Conservation (phyloP, 257 asterid genomes). For the Jasminum sambac region DNA sequence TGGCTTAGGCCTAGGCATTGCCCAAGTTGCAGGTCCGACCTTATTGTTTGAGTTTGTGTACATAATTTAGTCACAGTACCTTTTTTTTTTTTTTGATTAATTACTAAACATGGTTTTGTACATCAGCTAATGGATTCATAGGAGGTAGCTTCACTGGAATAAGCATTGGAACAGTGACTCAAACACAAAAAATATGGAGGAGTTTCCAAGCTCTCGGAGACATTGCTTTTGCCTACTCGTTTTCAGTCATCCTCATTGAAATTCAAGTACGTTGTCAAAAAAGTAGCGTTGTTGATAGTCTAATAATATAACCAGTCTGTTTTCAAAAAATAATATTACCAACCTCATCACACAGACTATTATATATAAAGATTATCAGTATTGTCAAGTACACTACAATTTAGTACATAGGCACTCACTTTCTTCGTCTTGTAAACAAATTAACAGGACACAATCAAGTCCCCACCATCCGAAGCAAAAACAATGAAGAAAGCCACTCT, state of each 20-base stretch:
- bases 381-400: not conserved
- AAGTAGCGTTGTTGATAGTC: too few relatives aligned
- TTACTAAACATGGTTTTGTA: slow-evolving; percentile 1
- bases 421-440: not conserved
- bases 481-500: slow-evolving; percentile 54
- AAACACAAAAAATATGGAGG: slow-evolving; percentile 56
- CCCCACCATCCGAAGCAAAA: slow-evolving; percentile 54
- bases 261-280: slow-evolving; percentile 37
- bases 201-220: slow-evolving; percentile 56
- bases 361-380: too few relatives aligned
- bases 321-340: too few relatives aligned
- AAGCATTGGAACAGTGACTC: slow-evolving; percentile 53
- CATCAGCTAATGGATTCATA: slow-evolving; percentile 38
- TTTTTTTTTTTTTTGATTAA: not conserved
- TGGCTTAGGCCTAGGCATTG: slow-evolving; percentile 53
- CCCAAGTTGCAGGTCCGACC: slow-evolving; percentile 37
- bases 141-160: slow-evolving; percentile 58
- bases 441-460: slow-evolving; percentile 46
- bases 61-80: too few relatives aligned
- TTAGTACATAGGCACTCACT: not conserved
- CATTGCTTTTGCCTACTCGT: slow-evolving; percentile 55
- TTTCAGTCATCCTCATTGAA: slow-evolving; percentile 51
- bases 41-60: not conserved
- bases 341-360: too few relatives aligned
- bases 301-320: not conserved